These are phyloP conservation scores for Comarum palustre DNA, from an alignment of 306 rosid species.

Conservation along the genomic window DNA sequence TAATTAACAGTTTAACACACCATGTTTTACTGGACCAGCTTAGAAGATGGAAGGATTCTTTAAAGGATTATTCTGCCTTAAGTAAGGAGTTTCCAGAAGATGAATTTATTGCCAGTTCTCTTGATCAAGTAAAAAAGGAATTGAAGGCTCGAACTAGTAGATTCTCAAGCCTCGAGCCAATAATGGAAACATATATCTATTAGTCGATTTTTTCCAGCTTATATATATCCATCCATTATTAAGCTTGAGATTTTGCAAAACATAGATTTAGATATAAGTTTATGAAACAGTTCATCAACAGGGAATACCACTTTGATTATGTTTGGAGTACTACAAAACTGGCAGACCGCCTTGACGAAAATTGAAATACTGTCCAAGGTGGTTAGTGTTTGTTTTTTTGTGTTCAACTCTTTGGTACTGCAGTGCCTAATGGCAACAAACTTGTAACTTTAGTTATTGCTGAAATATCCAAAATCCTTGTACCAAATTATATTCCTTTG, in stretches of 20 bases:
- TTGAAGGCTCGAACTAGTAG: neutral
- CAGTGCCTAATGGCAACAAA: neutral
- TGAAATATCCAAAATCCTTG: conserved; percentile 2
- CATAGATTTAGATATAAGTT: neutral
- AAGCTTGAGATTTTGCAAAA: neutral
- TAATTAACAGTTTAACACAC: neutral
- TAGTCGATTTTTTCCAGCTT: neutral
- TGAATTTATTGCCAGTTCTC: conserved; percentile 1
- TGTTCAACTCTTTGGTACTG: neutral
- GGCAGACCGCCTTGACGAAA: neutral
- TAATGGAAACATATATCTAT: neutral
- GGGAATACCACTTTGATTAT: neutral
- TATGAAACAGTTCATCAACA: neutral
- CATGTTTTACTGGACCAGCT: neutral
- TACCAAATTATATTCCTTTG: neutral
- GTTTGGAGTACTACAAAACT: conserved; percentile 4
- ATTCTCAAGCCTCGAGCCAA: neutral
- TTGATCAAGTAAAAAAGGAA: conserved; percentile 9
- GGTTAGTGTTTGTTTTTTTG: neutral
- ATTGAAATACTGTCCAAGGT: neutral
- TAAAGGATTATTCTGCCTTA: neutral
- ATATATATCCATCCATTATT: neutral
- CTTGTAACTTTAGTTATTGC: neutral
- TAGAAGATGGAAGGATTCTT: neutral
- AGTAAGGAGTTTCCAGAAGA: conserved; percentile 13